These are phyloP conservation scores for Fusarium pseudocircinatum DNA, from an alignment of 2,329 filamentous ascomycete species.

Conservation along the genomic window DNA sequence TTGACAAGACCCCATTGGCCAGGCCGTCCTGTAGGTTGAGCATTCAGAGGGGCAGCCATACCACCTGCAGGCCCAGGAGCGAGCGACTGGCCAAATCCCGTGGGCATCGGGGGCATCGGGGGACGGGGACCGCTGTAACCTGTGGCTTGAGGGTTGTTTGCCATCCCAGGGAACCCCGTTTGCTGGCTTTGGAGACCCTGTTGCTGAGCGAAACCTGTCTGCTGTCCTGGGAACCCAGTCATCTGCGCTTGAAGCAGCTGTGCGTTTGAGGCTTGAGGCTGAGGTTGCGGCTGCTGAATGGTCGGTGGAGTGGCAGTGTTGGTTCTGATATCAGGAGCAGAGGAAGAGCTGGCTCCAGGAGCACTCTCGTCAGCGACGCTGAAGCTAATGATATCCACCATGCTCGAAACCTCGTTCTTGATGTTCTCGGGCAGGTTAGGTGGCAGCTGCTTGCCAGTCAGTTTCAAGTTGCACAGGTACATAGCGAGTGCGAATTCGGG, in stretches of 20 bases:
- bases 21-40: slow-evolving; percentile 92
- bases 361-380: slow-evolving; percentile 79
- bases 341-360: slow-evolving; percentile 65
- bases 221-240: slow-evolving; percentile 72
- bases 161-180: slow-evolving; percentile 74
- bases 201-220: slow-evolving; percentile 68
- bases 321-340: slow-evolving; percentile 67
- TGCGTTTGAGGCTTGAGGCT: slow-evolving; percentile 78
- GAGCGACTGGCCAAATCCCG: slow-evolving; percentile 64
- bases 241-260: slow-evolving; percentile 72
- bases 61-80: slow-evolving; percentile 68
- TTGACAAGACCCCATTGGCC: slow-evolving; percentile 99
- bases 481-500: slow-evolving; percentile 97
- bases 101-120: slow-evolving; percentile 84
- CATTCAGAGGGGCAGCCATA: slow-evolving; percentile 76
- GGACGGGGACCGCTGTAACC: slow-evolving; percentile 88
- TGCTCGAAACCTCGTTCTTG: slow-evolving; percentile 96
- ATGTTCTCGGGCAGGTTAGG: slow-evolving; percentile 81
- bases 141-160: slow-evolving; percentile 74
- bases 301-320: slow-evolving; percentile 61
- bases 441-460: slow-evolving; percentile 87
- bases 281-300: slow-evolving; percentile 76
- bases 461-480: slow-evolving; percentile 95
- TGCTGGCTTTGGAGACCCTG: slow-evolving; percentile 70
- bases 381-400: slow-evolving; percentile 99